These are phyloP conservation scores for Arabidopsis thaliana DNA, from an alignment of 345 rosid species.

Conservation along the genomic window DNA sequence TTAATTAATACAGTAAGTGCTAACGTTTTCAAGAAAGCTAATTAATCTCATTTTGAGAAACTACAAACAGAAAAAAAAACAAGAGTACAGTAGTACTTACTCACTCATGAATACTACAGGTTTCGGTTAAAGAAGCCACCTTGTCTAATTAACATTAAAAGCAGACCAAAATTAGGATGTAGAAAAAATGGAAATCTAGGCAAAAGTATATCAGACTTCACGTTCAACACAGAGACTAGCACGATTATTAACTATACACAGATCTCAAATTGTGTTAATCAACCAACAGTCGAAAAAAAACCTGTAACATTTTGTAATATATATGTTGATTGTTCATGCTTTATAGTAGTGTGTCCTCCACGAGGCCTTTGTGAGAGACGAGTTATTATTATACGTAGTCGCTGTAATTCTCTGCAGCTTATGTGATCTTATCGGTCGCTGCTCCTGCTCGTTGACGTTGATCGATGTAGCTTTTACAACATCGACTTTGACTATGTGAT, in stretches of 20 bases:
- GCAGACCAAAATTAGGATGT: slow-evolving; percentile 1
- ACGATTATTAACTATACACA: slow-evolving; percentile 25
- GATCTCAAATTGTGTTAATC: slow-evolving; percentile 27
- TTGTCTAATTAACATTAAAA: background rate
- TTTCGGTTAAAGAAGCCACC: slow-evolving; percentile 18
- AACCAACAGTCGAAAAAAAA: slow-evolving; percentile 18
- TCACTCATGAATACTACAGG: slow-evolving; percentile 5
- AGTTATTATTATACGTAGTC: slow-evolving; percentile 44
- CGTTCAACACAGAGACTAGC: slow-evolving; percentile 24
- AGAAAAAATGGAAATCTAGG: background rate
- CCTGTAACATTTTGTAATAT: background rate
- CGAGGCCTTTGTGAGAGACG: slow-evolving; percentile 56
- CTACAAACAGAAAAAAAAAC: background rate
- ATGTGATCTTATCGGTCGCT: slow-evolving; percentile 45
- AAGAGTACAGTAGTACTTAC: slow-evolving; percentile 13
- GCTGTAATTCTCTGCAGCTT: slow-evolving; percentile 55
- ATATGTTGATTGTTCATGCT: slow-evolving; percentile 33
- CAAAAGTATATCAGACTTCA: slow-evolving; percentile 8
- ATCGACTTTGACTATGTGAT: slow-evolving; percentile 93
- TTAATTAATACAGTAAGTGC: background rate
- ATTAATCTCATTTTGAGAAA: slow-evolving; percentile 17
- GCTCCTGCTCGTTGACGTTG: slow-evolving; percentile 36
- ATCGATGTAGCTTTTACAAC: slow-evolving; percentile 51
- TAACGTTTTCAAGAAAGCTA: slow-evolving; percentile 4
- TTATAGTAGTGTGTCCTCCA: slow-evolving; percentile 59